These are phyloP conservation scores for Avena sativa DNA, from an alignment of 176 grass and related monocot genomes.

Conservation along the genomic window DNA sequence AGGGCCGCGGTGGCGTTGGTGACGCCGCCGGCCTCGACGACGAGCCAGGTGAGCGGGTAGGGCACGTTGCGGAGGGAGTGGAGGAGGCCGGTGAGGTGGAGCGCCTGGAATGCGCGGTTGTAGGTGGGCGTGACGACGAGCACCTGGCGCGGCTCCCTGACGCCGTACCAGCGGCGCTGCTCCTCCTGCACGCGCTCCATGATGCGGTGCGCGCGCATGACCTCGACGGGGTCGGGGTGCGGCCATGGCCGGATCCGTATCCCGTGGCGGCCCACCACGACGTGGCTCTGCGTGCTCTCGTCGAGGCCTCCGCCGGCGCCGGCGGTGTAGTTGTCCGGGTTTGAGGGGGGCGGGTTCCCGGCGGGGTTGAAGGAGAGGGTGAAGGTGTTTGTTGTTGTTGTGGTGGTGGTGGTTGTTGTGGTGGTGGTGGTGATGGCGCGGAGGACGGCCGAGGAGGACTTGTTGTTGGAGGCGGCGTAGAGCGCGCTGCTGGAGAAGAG, in stretches of 20 bases:
- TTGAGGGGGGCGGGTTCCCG: constrained; percentile 43
- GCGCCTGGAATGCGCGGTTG: constrained; percentile 77
- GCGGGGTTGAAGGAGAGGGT: constrained; percentile 71
- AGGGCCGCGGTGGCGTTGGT: constrained; percentile 74
- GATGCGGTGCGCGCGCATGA: constrained; percentile 82
- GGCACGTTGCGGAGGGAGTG: constrained; percentile 81
- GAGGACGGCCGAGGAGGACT: constrained; percentile 29
- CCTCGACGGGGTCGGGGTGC: constrained; percentile 89
- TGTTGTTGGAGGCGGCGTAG: constrained; percentile 51
- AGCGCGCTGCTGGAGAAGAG: constrained; percentile 74
- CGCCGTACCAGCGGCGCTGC: constrained; percentile 83
- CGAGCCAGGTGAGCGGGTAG: constrained; percentile 85
- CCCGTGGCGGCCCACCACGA: constrained; percentile 86
- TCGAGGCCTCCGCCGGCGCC: not conserved
- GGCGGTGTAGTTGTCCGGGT: constrained; percentile 30
- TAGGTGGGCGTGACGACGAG: constrained; percentile 83
- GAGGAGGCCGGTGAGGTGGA: constrained; percentile 86
- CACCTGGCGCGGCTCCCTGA: constrained; percentile 67
- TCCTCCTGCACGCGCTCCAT: constrained; percentile 89
- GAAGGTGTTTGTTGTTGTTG: constrained; percentile 73
- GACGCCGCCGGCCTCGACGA: constrained; percentile 84
- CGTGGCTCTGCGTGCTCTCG: constrained; percentile 65
- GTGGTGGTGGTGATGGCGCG: constrained; percentile 64
- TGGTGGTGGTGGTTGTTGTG: not conserved
- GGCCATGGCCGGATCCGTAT: constrained; percentile 94